Evolutionary conservation across 352 stramenopile genomes (phyloP), one percentile per base, ranked within the genome.

Genomic region (Globisporangium spiculum): DNA sequence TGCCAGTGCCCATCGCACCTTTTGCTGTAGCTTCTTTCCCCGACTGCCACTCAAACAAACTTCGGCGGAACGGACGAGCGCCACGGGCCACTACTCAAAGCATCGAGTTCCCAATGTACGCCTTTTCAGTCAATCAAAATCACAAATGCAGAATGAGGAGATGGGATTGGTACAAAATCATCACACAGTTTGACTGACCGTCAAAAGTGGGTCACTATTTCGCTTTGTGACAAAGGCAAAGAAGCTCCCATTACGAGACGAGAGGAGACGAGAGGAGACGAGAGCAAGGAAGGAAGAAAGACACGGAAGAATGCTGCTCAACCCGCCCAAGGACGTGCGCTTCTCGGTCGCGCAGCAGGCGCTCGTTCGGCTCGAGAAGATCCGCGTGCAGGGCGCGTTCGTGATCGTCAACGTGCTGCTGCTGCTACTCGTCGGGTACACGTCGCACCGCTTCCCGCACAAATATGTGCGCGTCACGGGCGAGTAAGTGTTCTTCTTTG

Each of bases 401-500:
- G 26, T 84, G 9, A 52, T 67, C 20, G 73, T 68, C 4, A 92
- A 91, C 63, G 70, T 63, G 46, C 69, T 90, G 65, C 79, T 93
- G 26, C 61, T 90, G 59, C 60, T 90, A 26, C 32, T 91, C 56
- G 67, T 91, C 16, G 57, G 77, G 30, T 91, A 86, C 74, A 83
- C 80, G 66, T 76, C 77, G 60, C 60, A 73, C 4, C 80, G 79
- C 27, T 88, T 79, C 67, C 83, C 80, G 22, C 66, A 77, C 70
- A 94, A 94, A 53, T 94, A 81, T 48, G 74, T 92, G 69, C 86
- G 86, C 67, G 76, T 94, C 50, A 66, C 60, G n/a, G 86, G 86
- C 68, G 73, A 84, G 86, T 94, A 78, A 63, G 86, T 89, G 24
- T 53, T 30, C 32, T 18, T 1, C 12, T 1, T 18, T 0, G 30